These are phyloP conservation scores for Chrysosporium queenslandicum DNA, from an alignment of 2,329 filamentous ascomycete species.

Conservation along the genomic window DNA sequence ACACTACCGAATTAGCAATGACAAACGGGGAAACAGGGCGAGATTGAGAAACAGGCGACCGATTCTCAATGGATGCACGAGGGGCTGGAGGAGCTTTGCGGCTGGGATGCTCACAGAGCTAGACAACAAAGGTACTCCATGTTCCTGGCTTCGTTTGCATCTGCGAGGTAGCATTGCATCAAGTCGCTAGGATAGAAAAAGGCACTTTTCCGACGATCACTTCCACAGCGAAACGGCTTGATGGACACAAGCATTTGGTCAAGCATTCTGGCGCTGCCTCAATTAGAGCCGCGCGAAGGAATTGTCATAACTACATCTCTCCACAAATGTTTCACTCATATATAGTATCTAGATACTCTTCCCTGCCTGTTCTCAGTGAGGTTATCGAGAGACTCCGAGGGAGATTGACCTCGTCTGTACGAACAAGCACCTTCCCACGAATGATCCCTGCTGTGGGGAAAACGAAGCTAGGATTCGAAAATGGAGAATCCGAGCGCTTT, in stretches of 20 bases:
- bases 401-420: not conserved
- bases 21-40: not conserved
- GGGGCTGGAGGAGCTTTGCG: not conserved
- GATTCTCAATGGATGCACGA: not conserved
- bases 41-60: not conserved
- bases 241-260: conserved; percentile 1
- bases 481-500: not conserved
- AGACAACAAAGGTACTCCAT: not conserved
- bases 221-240: not conserved
- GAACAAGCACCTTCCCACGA: not conserved
- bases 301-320: not conserved
- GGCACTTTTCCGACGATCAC: conserved; percentile 1
- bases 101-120: not conserved
- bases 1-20: not conserved
- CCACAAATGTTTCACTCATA: not conserved
- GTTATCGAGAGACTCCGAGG: not conserved
- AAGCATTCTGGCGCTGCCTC: conserved; percentile 3
- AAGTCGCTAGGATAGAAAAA: not conserved
- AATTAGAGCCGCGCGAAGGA: not conserved
- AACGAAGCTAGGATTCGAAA: not conserved
- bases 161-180: conserved; percentile 8
- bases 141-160: not conserved
- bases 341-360: too few species aligned
- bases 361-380: not conserved
- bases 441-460: not conserved